phyloP scores from a whole-genome alignment of 2,329 filamentous ascomycete species.

The Pyrenochaeta sp. region DNA sequence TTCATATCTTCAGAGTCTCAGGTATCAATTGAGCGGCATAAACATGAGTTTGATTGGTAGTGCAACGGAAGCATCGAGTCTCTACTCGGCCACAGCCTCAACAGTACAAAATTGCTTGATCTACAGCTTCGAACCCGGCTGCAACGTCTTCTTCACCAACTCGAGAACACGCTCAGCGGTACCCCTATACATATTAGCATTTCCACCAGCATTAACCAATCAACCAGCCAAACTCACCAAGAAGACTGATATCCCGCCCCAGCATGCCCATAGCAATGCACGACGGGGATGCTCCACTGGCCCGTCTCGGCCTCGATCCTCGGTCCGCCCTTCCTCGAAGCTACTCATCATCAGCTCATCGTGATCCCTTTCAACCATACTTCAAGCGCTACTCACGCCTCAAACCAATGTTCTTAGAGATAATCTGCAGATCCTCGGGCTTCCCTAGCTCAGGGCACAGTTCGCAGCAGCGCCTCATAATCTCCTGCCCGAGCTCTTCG shows the following conservation, averaged over 20 bases:
- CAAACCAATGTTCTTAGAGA: constrained; percentile 82
- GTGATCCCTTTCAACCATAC: too few species aligned
- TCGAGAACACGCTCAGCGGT: constrained; percentile 51
- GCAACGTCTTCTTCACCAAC: constrained; percentile 46
- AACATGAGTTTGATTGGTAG: too few species aligned
- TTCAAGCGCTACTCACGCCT: constrained; percentile 64
- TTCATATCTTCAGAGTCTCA: too few species aligned
- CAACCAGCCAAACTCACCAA: constrained; percentile 34
- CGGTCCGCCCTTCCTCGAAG: constrained; percentile 74
- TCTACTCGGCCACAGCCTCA: too few species aligned
- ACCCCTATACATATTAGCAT: constrained; percentile 39
- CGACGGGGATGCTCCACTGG: constrained; percentile 60
- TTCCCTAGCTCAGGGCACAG: constrained; percentile 71
- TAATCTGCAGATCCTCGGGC: constrained; percentile 74
- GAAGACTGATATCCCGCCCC: constrained; percentile 74
- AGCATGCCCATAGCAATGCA: constrained; percentile 83
- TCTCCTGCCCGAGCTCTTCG: constrained; percentile 77
- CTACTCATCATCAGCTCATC: constrained; percentile 14
- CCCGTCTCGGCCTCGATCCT: constrained; percentile 74
- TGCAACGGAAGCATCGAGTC: too few species aligned
- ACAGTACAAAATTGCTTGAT: too few species aligned
- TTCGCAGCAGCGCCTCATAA: constrained; percentile 78
- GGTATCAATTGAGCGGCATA: too few species aligned
- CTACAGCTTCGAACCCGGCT: constrained; percentile 35
- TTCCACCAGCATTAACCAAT: not conserved